These are phyloP conservation scores for Zygoascus tannicola DNA, from an alignment of 805 yeast species.

Conservation along the genomic window DNA sequence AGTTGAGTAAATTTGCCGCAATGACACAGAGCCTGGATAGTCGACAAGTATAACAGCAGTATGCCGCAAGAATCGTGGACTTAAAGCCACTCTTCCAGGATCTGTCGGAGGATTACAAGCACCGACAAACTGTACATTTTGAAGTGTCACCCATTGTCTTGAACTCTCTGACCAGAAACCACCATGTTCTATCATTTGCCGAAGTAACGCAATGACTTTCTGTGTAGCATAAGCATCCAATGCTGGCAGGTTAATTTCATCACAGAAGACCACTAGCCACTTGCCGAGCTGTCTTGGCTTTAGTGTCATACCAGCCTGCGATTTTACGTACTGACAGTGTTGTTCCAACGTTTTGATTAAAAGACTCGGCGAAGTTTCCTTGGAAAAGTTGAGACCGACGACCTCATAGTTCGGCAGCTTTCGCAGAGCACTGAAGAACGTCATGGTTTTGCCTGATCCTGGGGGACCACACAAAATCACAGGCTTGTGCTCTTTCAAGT, in stretches of 20 bases:
- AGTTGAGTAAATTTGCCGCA: conserved; percentile 56
- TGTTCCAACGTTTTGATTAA: conserved; percentile 62
- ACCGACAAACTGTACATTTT: conserved; percentile 74
- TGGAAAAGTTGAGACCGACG: conserved; percentile 70
- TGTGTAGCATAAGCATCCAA: conserved; percentile 68
- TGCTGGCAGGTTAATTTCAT: conserved; percentile 79
- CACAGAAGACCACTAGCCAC: conserved; percentile 79
- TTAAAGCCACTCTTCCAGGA: conserved; percentile 55
- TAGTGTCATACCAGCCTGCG: conserved; percentile 41
- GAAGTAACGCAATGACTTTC: conserved; percentile 54
- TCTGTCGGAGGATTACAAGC: conserved; percentile 90
- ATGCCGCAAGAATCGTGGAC: conserved; percentile 58
- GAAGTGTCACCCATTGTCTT: conserved; percentile 55
- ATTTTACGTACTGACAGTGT: conserved; percentile 49
- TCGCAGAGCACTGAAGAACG: conserved; percentile 58
- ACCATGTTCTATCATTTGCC: conserved; percentile 60
- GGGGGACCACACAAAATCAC: conserved; percentile 89
- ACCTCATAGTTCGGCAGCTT: conserved; percentile 49
- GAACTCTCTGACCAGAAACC: conserved; percentile 70
- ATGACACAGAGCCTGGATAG: conserved; percentile 59
- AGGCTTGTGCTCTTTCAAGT: conserved; percentile 49
- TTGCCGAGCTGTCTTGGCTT: conserved; percentile 54
- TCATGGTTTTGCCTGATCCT: conserved; percentile 96
- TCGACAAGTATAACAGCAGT: conserved; percentile 61
- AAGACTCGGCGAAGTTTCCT: conserved; percentile 57